A percentile compares a stretch with the other conserved stretches of the same genome.
phyloP scores from a whole-genome alignment of 768 basidiomycete genomes.

The Suillus subaureus region DNA sequence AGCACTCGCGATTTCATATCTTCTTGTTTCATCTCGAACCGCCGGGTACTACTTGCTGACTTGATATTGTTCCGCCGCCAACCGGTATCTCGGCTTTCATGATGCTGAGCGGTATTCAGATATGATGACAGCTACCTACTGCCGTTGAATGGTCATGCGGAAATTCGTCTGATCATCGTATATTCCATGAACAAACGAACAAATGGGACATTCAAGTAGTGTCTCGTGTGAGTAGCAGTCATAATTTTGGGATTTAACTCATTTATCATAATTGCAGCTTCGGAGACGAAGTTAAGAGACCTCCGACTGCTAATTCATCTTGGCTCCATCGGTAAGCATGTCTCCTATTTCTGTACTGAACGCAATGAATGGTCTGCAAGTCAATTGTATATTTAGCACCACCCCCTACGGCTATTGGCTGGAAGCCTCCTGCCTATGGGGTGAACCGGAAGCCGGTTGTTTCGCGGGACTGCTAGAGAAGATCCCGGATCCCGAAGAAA shows the following conservation, averaged over 20 bases:
- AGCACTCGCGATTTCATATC: background rate
- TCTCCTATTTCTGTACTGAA: background rate
- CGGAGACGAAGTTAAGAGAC: background rate
- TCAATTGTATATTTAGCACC: background rate
- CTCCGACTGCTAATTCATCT: background rate
- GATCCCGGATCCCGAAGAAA: background rate
- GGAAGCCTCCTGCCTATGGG: background rate
- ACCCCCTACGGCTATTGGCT: background rate
- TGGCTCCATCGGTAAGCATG: background rate
- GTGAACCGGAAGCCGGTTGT: background rate
- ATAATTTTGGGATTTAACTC: background rate
- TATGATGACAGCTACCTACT: no score
- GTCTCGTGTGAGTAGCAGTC: conserved; percentile 13
- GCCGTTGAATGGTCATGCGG: conserved; percentile 1
- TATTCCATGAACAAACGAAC: conserved; percentile 1
- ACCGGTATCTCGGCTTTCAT: background rate
- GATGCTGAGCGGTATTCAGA: background rate
- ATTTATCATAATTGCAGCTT: background rate
- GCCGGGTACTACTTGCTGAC: background rate
- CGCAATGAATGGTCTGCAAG: background rate
- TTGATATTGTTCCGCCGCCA: background rate
- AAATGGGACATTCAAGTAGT: conserved; percentile 14
- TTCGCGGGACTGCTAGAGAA: background rate
- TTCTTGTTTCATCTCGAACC: background rate
- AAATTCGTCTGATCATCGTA: conserved; percentile 8